Percentiles rank a stretch among this genome's conserved stretches.
Evolutionary conservation across 2,329 filamentous ascomycete species (phyloP).

Genomic region (Juglanconis oblonga): DNA sequence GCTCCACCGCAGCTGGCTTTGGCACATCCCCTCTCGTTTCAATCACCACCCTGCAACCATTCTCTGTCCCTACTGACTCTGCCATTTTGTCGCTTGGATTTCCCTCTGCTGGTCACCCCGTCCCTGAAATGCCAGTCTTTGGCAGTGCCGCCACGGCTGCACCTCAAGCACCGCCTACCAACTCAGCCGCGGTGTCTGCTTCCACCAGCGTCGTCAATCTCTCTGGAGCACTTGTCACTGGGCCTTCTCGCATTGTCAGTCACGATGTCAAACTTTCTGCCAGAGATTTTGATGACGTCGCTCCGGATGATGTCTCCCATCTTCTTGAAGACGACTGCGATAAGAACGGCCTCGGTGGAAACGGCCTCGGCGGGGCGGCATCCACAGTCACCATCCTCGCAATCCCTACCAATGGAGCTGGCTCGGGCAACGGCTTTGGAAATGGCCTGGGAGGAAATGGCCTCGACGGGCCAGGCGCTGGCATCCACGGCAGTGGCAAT

Average conservation of each 20-base stretch:
- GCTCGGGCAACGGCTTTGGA: not conserved
- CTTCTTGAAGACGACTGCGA: constrained; percentile 3
- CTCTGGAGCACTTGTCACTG: not conserved
- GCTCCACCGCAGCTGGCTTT: not conserved
- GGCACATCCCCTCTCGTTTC: not conserved
- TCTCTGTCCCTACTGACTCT: not conserved
- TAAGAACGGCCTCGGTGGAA: constrained; percentile 4
- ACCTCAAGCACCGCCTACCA: constrained; percentile 4
- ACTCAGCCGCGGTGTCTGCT: constrained; percentile 3
- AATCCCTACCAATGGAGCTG: not conserved
- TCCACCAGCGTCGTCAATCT: not conserved
- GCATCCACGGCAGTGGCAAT: not conserved
- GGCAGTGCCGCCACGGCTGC: not conserved
- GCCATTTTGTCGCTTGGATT: not conserved
- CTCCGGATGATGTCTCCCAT: constrained; percentile 2
- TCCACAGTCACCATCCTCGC: constrained; percentile 8
- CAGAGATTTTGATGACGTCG: not conserved
- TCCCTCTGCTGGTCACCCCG: not conserved
- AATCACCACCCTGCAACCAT: not conserved
- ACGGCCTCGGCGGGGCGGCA: constrained; percentile 1
- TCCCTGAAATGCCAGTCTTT: constrained; percentile 3
- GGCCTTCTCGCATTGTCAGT: not conserved
- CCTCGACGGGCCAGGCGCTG: not conserved
- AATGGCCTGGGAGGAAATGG: not conserved
- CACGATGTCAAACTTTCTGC: constrained; percentile 4